Percentiles rank a stretch among this genome's conserved stretches.
Evolutionary conservation across 306 rosid genomes (phyloP).

Genomic region (Vigna reflexopilosa): DNA sequence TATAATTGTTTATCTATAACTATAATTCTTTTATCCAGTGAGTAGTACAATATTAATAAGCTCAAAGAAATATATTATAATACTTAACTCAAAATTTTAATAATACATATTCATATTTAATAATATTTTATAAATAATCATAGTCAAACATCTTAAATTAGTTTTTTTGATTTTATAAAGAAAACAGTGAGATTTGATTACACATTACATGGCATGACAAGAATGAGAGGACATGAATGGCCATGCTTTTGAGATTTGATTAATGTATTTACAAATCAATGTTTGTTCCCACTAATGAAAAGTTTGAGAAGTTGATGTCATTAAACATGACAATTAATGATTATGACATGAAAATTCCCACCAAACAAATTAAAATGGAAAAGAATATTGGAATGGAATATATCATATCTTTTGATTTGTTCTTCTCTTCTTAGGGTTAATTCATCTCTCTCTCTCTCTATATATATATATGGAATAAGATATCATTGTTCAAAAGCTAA

Average conservation of each 20-base stretch:
- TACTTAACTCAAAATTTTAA: too few relatives aligned
- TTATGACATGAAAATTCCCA: constrained; percentile 42
- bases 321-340: constrained; percentile 17
- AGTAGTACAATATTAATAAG: too few relatives aligned
- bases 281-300: neutral
- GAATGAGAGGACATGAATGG: neutral
- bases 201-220: too few relatives aligned
- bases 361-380: constrained; percentile 10
- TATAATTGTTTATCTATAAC: too few relatives aligned
- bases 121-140: too few relatives aligned
- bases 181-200: too few relatives aligned
- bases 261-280: neutral
- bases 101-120: too few relatives aligned
- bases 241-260: neutral
- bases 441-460: neutral
- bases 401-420: constrained; percentile 9
- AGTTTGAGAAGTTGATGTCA: constrained; percentile 8
- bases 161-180: too few relatives aligned
- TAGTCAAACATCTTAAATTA: too few relatives aligned
- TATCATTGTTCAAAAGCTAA: constrained; percentile 19
- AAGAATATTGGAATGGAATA: constrained; percentile 38
- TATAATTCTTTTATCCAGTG: too few relatives aligned
- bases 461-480: constrained; percentile 39
- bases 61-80: too few relatives aligned
- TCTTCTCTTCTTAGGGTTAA: constrained; percentile 23